Evolutionary conservation across 164 flowering plant species (phyloP).

Genomic region (Aristolochia californica): DNA sequence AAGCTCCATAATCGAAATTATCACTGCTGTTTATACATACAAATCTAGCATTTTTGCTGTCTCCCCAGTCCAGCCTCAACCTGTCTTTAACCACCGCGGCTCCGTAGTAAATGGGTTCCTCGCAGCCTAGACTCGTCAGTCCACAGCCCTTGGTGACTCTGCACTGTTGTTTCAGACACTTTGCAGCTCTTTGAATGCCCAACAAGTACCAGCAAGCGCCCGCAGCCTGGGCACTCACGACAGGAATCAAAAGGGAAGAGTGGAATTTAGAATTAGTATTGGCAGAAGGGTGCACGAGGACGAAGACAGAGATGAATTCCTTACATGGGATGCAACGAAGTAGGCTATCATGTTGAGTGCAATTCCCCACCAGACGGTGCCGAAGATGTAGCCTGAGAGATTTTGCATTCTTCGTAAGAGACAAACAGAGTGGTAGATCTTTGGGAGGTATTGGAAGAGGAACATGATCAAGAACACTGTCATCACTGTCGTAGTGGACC

Average conservation of each 20-base stretch:
- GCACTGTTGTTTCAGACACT: conserved; percentile 66
- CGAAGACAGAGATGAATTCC: neutral
- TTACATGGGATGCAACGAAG: conserved; percentile 85
- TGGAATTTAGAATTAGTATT: too few relatives aligned
- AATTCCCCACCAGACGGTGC: conserved; percentile 96
- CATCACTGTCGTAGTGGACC: conserved; percentile 60
- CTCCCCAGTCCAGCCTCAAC: conserved; percentile 52
- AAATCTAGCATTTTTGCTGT: conserved; percentile 35
- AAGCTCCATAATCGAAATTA: conserved; percentile 69
- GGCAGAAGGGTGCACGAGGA: neutral
- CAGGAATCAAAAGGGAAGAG: too few relatives aligned
- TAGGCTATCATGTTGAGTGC: conserved; percentile 86
- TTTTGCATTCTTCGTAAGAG: conserved; percentile 70
- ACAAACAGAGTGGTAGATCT: conserved; percentile 74
- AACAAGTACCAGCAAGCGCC: conserved; percentile 98
- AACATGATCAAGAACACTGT: conserved; percentile 62
- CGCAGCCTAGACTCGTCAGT: conserved; percentile 38
- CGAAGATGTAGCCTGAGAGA: conserved; percentile 78
- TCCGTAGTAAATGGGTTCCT: conserved; percentile 70
- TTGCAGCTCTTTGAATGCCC: conserved; percentile 77
- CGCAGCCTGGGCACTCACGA: conserved; percentile 60
- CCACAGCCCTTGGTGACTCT: conserved; percentile 30
- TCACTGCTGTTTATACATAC: conserved; percentile 42
- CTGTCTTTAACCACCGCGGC: conserved; percentile 28
- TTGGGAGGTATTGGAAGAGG: conserved; percentile 80